Evolutionary conservation across 208 protist genomes (phyloP), one percentile per base, ranked within the genome.

Genomic region (Leishmania lainsoni): DNA sequence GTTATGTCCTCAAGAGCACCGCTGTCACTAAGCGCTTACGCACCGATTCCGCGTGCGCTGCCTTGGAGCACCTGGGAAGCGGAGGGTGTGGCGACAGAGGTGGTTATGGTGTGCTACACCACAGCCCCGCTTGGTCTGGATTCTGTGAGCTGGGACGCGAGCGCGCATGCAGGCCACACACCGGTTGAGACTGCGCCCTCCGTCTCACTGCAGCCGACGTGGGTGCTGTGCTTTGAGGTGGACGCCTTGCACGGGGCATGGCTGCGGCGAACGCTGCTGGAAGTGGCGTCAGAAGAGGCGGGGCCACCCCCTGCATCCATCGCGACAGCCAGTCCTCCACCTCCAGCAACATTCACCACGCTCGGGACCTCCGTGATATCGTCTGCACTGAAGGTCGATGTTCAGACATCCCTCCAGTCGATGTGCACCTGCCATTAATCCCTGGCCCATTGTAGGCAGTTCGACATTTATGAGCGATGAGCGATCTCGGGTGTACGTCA

Each of bases 181-280:
- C 59, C 22, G 12, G 59, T n/a, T 10, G 59, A 66, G 35, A 66
- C 29, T 29, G 14, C n/a, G 70, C 80, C 49, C 3, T 52, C 45
- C 8, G 65, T 83, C 1, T 5, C n/a, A 6, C 68, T 83, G 12
- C 68, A 80, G 29, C 14, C 68, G 39, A 61, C 75, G 56, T 83
- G 74, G 80, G 54, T n/a, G 10, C 42, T 83, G 26, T 71, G 75
- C 39, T 75, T 79, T 9, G 80, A 79, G 75, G 80, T 84, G 54
- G 80, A 84, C 8, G 80, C 80, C 2, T 29, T 51, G 56, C 68
- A 80, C 32, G 74, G 54, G 51, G 58, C 56, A 14, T 84, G 80
- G 74, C 48, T 84, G 52, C 80, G 52, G 5, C 1, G 52, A 1
- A 52, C 58, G 42, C 75, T 84, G 1, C 58, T 80, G 4, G 52